phyloP scores from a whole-genome alignment of 352 stramenopile species.

The Chrysophaeum taylorii region DNA sequence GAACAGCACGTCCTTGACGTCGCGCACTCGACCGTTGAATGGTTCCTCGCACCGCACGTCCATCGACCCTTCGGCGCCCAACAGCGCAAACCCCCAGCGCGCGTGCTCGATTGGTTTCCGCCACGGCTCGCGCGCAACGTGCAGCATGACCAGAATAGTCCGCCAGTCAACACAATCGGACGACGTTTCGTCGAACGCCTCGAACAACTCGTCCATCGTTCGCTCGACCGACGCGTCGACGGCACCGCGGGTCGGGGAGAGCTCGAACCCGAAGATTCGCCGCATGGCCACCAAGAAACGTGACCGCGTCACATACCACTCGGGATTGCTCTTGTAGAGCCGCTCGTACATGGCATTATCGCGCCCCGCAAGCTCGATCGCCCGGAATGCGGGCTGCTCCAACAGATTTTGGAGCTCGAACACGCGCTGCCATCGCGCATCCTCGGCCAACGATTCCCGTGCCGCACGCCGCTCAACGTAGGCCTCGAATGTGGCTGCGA shows the following conservation, averaged over 20 bases:
- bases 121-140: background rate
- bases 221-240: background rate
- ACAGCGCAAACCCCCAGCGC: background rate
- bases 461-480: too few relatives aligned
- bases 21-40: background rate
- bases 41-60: background rate
- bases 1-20: background rate
- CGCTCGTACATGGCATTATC: background rate
- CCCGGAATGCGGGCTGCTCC: too few relatives aligned
- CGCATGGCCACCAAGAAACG: background rate
- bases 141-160: background rate
- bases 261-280: conserved; percentile 1
- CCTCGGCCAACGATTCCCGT: too few relatives aligned
- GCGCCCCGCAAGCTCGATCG: background rate
- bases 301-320: background rate
- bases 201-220: background rate
- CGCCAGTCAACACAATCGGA: background rate
- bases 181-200: background rate
- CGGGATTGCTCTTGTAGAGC: background rate
- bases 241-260: background rate
- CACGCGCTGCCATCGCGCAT: too few relatives aligned
- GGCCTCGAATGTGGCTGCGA: too few relatives aligned
- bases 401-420: too few relatives aligned
- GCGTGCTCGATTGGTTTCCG: background rate
- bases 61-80: background rate